Base-by-base conservation (phyloP, 805 yeast species). In the Candida koratica region DNA sequence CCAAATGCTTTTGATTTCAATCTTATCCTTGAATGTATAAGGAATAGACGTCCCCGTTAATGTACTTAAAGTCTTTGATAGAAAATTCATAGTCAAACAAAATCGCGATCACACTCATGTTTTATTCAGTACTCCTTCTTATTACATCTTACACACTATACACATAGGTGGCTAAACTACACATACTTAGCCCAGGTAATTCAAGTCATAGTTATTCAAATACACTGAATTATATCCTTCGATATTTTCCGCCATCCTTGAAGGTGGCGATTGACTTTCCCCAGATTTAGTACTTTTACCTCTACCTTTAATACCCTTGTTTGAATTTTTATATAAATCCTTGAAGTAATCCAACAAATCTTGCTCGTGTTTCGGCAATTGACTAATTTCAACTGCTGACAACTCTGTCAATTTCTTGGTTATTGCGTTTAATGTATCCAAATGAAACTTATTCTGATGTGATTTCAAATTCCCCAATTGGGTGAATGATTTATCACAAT, bases 391-490 rank as follows among this genome's bases (percentile, higher is more conserved):
- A 3, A 75, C 71, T 14, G 79, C 75, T 25, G 58, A 51, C 36
- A 79, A 59, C 45, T 76, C 79, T 1, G 90, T 88, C 43, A 84
- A 60, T 46, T 70, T 75, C 40, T 69, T 74, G 1, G 94, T 84
- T 53, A 88, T 64, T 20, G 65, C 66, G 46, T 77, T 77, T 44
- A 90, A 67, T 0, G 94, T 80, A 11, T 75, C 75, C 45, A 79
- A 60, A 58, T 88, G 97, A 53, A 88, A 87, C 48, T 89, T 71
- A 60, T 89, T 90, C 55, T 89, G 97, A 58, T 90, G 97, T 1
- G 95, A 84, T 60, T 90, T 89, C 67, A 89, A 71, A 53, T 89
- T 89, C 3, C 97, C 97, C 49, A 89, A 68, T 63, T 89, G 97
- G 1, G 96, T 84, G 52, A 89, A 89, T 4, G 82, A 72, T 61